Evolutionary conservation across 108 stramenopile species (phyloP).

Genomic region (Parietichytrium sp.): DNA sequence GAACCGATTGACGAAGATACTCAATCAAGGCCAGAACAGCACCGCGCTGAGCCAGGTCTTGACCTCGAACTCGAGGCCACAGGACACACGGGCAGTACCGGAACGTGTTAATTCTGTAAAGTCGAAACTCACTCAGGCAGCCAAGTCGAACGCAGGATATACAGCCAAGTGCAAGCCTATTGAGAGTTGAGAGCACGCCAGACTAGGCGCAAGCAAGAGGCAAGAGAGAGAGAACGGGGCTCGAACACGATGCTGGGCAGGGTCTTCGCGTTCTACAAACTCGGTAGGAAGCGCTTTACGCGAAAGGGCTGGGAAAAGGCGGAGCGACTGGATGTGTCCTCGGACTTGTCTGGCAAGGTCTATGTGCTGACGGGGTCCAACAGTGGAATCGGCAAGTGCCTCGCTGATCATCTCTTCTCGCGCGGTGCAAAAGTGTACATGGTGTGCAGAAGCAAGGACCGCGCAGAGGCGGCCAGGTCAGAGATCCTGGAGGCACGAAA

Average conservation of each 20-base stretch:
- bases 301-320: constrained; percentile 44
- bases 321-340: background rate
- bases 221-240: too few relatives aligned
- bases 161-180: too few relatives aligned
- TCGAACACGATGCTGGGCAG: background rate
- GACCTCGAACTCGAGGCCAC: too few relatives aligned
- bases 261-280: constrained; percentile 41
- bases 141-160: too few relatives aligned
- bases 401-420: constrained; percentile 48
- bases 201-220: too few relatives aligned
- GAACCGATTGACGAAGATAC: too few relatives aligned
- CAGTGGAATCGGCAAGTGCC: constrained; percentile 44
- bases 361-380: constrained; percentile 48
- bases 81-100: too few relatives aligned
- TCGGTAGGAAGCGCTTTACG: constrained; percentile 40
- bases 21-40: too few relatives aligned
- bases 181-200: too few relatives aligned
- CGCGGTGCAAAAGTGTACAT: constrained; percentile 79
- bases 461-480: constrained; percentile 71
- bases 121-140: too few relatives aligned
- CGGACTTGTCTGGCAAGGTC: constrained; percentile 25
- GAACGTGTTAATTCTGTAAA: too few relatives aligned
- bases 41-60: too few relatives aligned
- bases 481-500: constrained; percentile 64
- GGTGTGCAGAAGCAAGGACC: constrained; percentile 79